These are phyloP conservation scores for Chimonanthus praecox DNA, from an alignment of 164 flowering plant species.

Conservation along the genomic window DNA sequence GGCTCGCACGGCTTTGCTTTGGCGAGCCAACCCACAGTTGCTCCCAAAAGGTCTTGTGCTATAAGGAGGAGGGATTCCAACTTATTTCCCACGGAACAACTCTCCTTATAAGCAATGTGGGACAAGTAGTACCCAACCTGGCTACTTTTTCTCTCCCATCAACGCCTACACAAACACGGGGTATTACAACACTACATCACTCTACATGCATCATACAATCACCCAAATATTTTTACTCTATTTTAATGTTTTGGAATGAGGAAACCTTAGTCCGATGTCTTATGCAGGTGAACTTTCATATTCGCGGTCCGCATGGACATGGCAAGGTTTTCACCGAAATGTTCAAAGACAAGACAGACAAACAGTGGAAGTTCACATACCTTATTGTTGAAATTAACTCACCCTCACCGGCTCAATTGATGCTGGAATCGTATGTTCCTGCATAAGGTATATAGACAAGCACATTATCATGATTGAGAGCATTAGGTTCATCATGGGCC, in stretches of 20 bases:
- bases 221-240: background rate
- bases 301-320: conserved; percentile 85
- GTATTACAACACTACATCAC: too few species aligned
- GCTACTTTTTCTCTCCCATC: too few species aligned
- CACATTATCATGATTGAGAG: background rate
- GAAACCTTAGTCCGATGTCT: background rate
- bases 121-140: too few species aligned
- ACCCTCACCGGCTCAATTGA: conserved; percentile 56
- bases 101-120: too few species aligned
- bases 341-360: conserved; percentile 85
- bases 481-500: background rate
- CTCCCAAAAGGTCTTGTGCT: too few species aligned
- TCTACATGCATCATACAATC: background rate
- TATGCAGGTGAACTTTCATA: conserved; percentile 64
- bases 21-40: too few species aligned
- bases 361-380: conserved; percentile 81
- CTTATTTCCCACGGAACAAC: too few species aligned
- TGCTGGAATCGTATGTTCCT: conserved; percentile 87
- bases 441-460: conserved; percentile 23
- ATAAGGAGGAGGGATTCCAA: too few species aligned
- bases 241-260: background rate
- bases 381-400: conserved; percentile 69
- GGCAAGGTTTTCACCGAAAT: conserved; percentile 78
- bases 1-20: too few species aligned
- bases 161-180: too few species aligned